Evolutionary conservation across 352 stramenopile species (phyloP).

Genomic region (Phytopythium litorale): DNA sequence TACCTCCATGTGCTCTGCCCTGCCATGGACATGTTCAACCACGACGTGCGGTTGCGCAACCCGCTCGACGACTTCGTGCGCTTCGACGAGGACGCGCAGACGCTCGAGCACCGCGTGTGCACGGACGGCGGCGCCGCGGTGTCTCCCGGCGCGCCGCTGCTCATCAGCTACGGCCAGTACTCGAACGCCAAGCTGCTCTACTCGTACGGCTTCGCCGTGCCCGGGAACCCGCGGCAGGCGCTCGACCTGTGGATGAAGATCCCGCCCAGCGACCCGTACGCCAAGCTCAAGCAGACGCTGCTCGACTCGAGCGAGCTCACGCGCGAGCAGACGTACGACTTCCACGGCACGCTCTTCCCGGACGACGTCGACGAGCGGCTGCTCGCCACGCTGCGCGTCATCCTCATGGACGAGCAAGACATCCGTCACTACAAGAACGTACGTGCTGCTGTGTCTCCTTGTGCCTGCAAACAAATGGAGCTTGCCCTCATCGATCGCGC

Average conservation of each 20-base stretch:
- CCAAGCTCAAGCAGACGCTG: conserved; percentile 58
- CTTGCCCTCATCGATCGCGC: too few species aligned
- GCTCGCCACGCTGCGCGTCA: conserved; percentile 51
- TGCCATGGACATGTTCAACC: conserved; percentile 77
- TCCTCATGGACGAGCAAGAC: conserved; percentile 53
- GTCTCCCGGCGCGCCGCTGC: conserved; percentile 26
- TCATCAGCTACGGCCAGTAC: conserved; percentile 73
- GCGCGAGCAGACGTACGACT: conserved; percentile 62
- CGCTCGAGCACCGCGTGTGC: conserved; percentile 37
- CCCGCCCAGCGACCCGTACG: conserved; percentile 40
- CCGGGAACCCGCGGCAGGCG: conserved; percentile 30
- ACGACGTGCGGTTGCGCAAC: conserved; percentile 40
- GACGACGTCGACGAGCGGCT: conserved; percentile 55
- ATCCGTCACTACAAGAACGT: conserved; percentile 46
- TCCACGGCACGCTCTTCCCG: conserved; percentile 51
- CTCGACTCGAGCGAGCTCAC: conserved; percentile 59
- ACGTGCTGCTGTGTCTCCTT: background rate
- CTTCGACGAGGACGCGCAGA: conserved; percentile 38
- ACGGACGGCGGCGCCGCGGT: conserved; percentile 20
- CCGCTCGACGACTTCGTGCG: conserved; percentile 53
- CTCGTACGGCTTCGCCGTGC: conserved; percentile 64
- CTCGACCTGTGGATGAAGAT: conserved; percentile 80
- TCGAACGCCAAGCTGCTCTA: conserved; percentile 80
- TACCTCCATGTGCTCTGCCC: conserved; percentile 62
- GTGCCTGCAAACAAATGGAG: too few species aligned